A percentile compares a stretch with the other conserved stretches of the same genome.
Evolutionary conservation across 2,329 filamentous ascomycete genomes (phyloP).

Genomic region (Aureobasidium subglaciale): DNA sequence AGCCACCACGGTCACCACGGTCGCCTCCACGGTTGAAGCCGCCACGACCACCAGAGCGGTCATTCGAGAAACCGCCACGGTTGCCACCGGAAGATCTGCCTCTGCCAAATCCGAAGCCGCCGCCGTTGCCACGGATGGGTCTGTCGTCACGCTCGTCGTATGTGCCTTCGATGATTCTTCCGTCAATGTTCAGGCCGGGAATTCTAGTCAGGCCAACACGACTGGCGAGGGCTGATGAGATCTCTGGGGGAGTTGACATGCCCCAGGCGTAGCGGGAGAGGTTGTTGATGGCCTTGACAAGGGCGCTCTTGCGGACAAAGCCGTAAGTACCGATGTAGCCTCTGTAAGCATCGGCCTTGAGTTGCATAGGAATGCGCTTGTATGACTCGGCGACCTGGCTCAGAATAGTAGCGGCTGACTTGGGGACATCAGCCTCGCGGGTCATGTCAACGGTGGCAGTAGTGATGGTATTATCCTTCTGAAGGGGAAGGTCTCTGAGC

Average conservation of each 20-base stretch:
- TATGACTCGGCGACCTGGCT: conserved; percentile 36
- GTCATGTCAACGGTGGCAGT: conserved; percentile 44
- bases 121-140: conserved; percentile 19
- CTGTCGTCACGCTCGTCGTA: conserved; percentile 19
- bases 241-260: conserved; percentile 41
- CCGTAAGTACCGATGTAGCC: conserved; percentile 50
- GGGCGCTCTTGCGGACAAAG: conserved; percentile 30
- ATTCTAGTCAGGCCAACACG: conserved; percentile 25
- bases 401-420: conserved; percentile 39
- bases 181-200: conserved; percentile 25
- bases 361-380: conserved; percentile 33
- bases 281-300: conserved; percentile 48
- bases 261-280: conserved; percentile 48
- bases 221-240: conserved; percentile 26
- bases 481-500: conserved; percentile 55
- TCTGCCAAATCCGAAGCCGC: conserved; percentile 8
- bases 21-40: conserved; percentile 7
- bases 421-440: conserved; percentile 33
- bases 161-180: conserved; percentile 1
- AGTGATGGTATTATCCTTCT: conserved; percentile 47
- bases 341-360: conserved; percentile 47
- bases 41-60: conserved; percentile 8
- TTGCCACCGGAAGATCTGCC: too few species aligned
- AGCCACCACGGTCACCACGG: conserved; percentile 14
- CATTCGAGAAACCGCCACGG: conserved; percentile 1